phyloP scores from a whole-genome alignment of 129 eudicot species.

The Lactuca sativa region DNA sequence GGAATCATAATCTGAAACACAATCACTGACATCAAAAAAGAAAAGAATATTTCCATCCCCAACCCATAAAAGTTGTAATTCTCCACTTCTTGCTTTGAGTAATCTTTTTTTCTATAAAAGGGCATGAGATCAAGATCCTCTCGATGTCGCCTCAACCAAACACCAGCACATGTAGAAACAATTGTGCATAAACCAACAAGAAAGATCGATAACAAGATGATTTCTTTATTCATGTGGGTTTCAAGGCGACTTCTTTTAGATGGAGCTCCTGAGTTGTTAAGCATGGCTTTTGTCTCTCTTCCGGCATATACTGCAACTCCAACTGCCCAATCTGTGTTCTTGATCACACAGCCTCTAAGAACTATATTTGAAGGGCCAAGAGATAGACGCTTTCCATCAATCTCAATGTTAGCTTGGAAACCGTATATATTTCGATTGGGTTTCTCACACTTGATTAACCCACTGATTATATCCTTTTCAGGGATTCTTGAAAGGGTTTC shows the following conservation, averaged over 20 bases:
- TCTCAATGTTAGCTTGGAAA: slow-evolving; percentile 80
- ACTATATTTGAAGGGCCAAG: slow-evolving; percentile 98
- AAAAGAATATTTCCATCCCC: slow-evolving; percentile 78
- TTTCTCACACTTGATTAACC: slow-evolving; percentile 88
- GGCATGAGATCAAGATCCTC: slow-evolving; percentile 69
- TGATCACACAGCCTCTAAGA: slow-evolving; percentile 87
- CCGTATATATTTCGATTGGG: slow-evolving; percentile 94
- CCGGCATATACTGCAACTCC: slow-evolving; percentile 96
- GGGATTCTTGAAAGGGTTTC: slow-evolving; percentile 70
- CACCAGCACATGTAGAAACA: slow-evolving; percentile 67
- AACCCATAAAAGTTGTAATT: slow-evolving; percentile 75
- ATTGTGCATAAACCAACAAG: slow-evolving; percentile 65
- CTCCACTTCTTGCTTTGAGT: slow-evolving; percentile 41
- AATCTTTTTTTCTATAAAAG: slow-evolving; percentile 68
- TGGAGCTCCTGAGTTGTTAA: slow-evolving; percentile 93
- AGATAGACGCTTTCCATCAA: slow-evolving; percentile 79
- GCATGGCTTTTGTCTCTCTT: slow-evolving; percentile 94
- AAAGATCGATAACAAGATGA: slow-evolving; percentile 57
- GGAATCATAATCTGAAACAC: slow-evolving; percentile 98
- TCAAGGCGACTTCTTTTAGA: slow-evolving; percentile 92
- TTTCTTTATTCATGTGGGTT: slow-evolving; percentile 82
- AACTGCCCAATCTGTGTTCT: slow-evolving; percentile 85
- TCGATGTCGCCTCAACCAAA: slow-evolving; percentile 70
- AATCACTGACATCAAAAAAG: slow-evolving; percentile 86
- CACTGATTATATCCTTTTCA: slow-evolving; percentile 56